Evolutionary conservation across 1,139 yeast species (phyloP), one percentile per base, ranked within the genome.

Genomic region (Pichia sp.): DNA sequence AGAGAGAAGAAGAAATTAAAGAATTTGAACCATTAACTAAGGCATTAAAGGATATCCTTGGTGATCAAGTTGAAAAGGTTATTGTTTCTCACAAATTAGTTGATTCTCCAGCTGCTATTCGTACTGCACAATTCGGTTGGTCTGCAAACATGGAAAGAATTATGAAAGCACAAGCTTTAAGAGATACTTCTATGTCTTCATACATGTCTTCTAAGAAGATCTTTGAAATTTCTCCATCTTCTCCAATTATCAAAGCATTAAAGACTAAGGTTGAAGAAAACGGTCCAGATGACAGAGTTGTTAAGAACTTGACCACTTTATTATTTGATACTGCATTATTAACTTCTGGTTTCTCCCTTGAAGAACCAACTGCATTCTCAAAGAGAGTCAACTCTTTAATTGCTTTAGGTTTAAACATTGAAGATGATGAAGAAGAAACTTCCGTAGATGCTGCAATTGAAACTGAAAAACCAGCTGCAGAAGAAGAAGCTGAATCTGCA

Each of bases 61-160:
- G 98, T 65, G 98, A 91, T 62, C 89, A 87, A 74, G 98, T 91
- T 62, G 99, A 93, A 78, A 93, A 93, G 78, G 98, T 93, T 71
- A 89, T 89, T 64, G 96, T 93, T 56, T 89, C 98, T 54, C 93
- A 89, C 76, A 88, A 87, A 74, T 81, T 93, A 64, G 88, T 88
- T 60, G 97, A 89, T 63, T 93, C 98, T 46, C 99, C 99, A 69
- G 98, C 98, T 68, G 98, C 98, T 59, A 89, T 91, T 66, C 88
- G 97, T 80, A 91, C 98, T 57, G 97, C 96, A 60, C 98, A 91
- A 76, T 91, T 91, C 69, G 98, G 99, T 68, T 91, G 99, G 99
- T 91, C 98, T 57, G 99, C 99, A 62, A 91, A 91, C 78, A 93
- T 93, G 98, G 99, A 91, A 77, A 91, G 98, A 83, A 91, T 91